Conservation (phyloP, 768 basidiomycete species). For the Pleurotus eryngii region DNA sequence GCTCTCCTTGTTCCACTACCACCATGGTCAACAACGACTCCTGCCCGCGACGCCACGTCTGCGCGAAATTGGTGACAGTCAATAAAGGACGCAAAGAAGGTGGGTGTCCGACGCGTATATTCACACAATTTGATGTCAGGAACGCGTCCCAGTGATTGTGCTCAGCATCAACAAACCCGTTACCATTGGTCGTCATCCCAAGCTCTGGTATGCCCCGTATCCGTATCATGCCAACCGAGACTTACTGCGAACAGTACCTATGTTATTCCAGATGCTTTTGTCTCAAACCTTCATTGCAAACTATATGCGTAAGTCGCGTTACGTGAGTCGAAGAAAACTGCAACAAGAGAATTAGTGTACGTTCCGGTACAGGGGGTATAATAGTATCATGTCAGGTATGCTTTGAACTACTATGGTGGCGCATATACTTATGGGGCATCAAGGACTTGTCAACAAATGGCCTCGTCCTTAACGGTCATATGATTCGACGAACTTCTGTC, state of each 20-base stretch:
- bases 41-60: conserved; percentile 35
- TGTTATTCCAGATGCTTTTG: conserved; percentile 55
- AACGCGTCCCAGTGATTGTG: conserved; percentile 43
- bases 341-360: conserved; percentile 45
- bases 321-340: not conserved
- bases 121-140: too few species aligned
- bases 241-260: conserved; percentile 46
- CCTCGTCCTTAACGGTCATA: conserved; percentile 64
- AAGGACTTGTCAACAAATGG: conserved; percentile 82
- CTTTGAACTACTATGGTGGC: not conserved
- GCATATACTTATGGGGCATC: not conserved
- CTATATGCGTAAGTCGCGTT: conserved; percentile 63
- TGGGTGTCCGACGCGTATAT: conserved; percentile 18
- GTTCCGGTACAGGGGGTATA: conserved; percentile 65
- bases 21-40: conserved; percentile 1
- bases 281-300: conserved; percentile 75
- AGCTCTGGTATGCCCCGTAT: conserved; percentile 46
- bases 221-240: conserved; percentile 17
- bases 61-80: conserved; percentile 68
- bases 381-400: conserved; percentile 77
- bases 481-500: conserved; percentile 60
- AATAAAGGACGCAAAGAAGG: conserved; percentile 67
- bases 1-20: not conserved
- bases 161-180: conserved; percentile 61
- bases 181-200: conserved; percentile 70